Evolutionary conservation across 352 stramenopile genomes (phyloP), one percentile per base, ranked within the genome.

Genomic region (Pythium folliculosum): DNA sequence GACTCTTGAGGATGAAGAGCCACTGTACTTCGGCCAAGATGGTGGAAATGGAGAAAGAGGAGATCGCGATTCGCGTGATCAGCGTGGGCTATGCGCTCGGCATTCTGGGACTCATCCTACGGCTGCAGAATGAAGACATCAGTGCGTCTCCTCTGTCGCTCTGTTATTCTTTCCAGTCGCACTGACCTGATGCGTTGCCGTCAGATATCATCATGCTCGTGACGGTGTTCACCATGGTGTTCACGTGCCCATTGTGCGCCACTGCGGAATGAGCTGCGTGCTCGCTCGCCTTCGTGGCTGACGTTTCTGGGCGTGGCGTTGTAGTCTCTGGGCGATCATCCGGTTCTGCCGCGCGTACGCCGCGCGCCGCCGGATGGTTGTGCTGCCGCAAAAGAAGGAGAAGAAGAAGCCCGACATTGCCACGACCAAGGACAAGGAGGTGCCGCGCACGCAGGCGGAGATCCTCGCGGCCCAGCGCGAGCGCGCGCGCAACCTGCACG

Each of bases 401-500:
- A 94, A 92, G 77, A 94, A 93, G 75, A 78, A 80, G 43, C 81
- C 84, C 1, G 82, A 94, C 63, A 92, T 94, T 48, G 84, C 84
- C 1, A 62, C 84, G 32, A 70, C 81, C 43, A 81, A 88, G 44
- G 76, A 76, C 47, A 92, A 90, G 53, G 65, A 57, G 17, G 70
- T 75, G 38, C 78, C 84, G 53, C 78, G 83, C 21, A 93, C 84
- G n/a, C 84, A 95, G 65, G 84, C 84, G 16, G 71, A 93, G 70
- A 95, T 93, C 65, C 77, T 92, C 19, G 80, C 81, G 3, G 83
- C 88, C 32, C 84, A 93, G 65, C 86, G 86, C 50, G 84, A 82
- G 51, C 78, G 80, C 17, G 80, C 85, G 40, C 77, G 82, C 60
- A 78, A 88, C 19, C 66, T 94, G 9, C 81, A 91, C 44, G 74